Evolutionary conservation across 805 yeast genomes (phyloP), one percentile per base, ranked within the genome.

Genomic region (Myxozyma kluyveri): DNA sequence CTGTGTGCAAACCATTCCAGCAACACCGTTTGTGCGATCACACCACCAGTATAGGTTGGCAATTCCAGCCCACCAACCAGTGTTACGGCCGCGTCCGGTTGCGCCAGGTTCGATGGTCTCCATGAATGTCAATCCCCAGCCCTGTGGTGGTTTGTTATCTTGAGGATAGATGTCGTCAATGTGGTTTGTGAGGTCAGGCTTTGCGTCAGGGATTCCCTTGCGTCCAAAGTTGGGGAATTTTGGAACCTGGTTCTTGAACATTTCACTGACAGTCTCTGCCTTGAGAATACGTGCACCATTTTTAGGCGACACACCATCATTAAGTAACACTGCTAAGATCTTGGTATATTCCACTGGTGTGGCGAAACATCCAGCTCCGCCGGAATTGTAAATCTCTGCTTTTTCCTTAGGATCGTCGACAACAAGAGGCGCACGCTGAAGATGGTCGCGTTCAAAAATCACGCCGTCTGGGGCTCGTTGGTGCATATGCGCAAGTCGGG

Each of bases 51-150:
- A 73, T 24, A 70, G 54, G 50, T 72, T 74, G 10, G 72, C 66
- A 29, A 73, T 42, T 1, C 78, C 78, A 23, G 69, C 65, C 78
- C 78, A 75, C 52, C 62, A 66, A 5, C 69, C 64, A 0, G 75
- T 62, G 2, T 70, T 69, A 2, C 59, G 60, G 21, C 72, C 68
- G 39, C 76, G 60, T 0, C 77, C 77, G 2, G 72, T 71, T 18
- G 69, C 61, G 18, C 60, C 57, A 29, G 33, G 33, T 4, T 47
- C 51, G 18, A 64, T 63, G 17, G 64, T 63, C 35, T 56, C 62
- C 51, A 63, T 53, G 50, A 64, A 62, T 0, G 71, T 69, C 4
- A 63, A 52, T 2, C 69, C 65, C 71, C 71, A 69, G 5, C 69
- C 65, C 45, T 66, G 52, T 9, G 50, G 54, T 7, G 48, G 49